Base-by-base conservation (phyloP, 2,329 filamentous ascomycete species). In the Paraphoma sp. region DNA sequence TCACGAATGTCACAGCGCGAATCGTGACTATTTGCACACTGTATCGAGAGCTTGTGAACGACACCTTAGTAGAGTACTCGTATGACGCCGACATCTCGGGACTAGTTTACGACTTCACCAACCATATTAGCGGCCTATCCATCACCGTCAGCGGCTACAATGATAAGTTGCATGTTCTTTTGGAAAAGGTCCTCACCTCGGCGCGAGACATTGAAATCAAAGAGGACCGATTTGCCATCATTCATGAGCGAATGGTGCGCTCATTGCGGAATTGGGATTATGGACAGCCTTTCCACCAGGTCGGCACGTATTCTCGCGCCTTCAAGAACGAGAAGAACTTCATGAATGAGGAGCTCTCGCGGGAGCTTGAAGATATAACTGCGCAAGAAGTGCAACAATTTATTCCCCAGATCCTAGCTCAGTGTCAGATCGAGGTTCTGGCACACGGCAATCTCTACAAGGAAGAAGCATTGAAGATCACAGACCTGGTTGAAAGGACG, bases 1-100 rank as follows among this genome's bases (percentile, higher is more conserved):
- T 96, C 45, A 87, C 91, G n/a, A 88, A 87, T 73, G 85, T 91
- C 1, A 93, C 91, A 4, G 90, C 93, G 1, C 88, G 90, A 54
- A 93, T 90, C 59, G 83, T 86, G 31, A 87, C 96, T 57, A 92
- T 95, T 71, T 86, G 90, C 2, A 87, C 87, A 54, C 78, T 99
- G 5, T 97, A 92, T 73, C 89, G 90, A 2, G 91, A 95, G 64
- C 82, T 98, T 16, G 92, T 99, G 14, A 86, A 90, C 52, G 95
- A 99, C 77, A 91, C 91, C 1, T 79, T 99, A 28, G 91, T 91
- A 51, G 93, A 97, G 74, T 98, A 97, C 75, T 91, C 93, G 0
- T 99, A 99, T 70, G 94, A 97, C 76, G 95, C 95, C 0, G 93
- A 98, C 70, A 85, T 99, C 56, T 92, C 95, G 7, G 95, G 95